A percentile compares a stretch with the other conserved stretches of the same genome.
phyloP scores from a whole-genome alignment of 2,329 filamentous ascomycete genomes.

The Penicillium occitanis region DNA sequence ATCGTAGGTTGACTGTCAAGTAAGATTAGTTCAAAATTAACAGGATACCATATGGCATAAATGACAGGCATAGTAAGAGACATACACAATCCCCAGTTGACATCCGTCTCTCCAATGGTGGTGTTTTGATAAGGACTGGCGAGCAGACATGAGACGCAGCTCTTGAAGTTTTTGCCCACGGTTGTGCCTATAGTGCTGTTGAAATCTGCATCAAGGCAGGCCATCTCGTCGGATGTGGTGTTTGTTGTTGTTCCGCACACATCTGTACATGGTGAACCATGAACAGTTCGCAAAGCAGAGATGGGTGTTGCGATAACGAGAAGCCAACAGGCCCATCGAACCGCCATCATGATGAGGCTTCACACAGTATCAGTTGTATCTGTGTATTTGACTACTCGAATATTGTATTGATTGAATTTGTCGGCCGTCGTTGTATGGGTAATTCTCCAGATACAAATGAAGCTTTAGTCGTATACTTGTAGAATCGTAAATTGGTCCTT shows the following conservation, averaged over 20 bases:
- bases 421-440: neutral
- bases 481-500: neutral
- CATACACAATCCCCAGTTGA: slow-evolving; percentile 50
- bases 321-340: slow-evolving; percentile 25
- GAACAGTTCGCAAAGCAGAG: slow-evolving; percentile 33
- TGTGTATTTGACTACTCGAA: neutral
- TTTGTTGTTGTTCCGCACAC: slow-evolving; percentile 35
- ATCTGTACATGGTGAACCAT: slow-evolving; percentile 41
- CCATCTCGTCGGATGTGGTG: slow-evolving; percentile 43
- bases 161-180: slow-evolving; percentile 37
- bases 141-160: slow-evolving; percentile 45
- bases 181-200: slow-evolving; percentile 27
- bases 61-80: neutral
- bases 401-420: too few species aligned
- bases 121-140: slow-evolving; percentile 39
- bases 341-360: slow-evolving; percentile 7
- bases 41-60: neutral
- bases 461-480: neutral
- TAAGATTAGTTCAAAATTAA: slow-evolving; percentile 19
- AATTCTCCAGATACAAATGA: neutral
- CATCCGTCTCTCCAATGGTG: slow-evolving; percentile 41
- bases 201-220: slow-evolving; percentile 43
- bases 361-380: neutral
- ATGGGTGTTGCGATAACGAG: slow-evolving; percentile 27
- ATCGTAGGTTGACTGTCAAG: slow-evolving; percentile 47